Conservation (phyloP, 2,329 filamentous ascomycete species). For the Colletotrichum endophyticum region DNA sequence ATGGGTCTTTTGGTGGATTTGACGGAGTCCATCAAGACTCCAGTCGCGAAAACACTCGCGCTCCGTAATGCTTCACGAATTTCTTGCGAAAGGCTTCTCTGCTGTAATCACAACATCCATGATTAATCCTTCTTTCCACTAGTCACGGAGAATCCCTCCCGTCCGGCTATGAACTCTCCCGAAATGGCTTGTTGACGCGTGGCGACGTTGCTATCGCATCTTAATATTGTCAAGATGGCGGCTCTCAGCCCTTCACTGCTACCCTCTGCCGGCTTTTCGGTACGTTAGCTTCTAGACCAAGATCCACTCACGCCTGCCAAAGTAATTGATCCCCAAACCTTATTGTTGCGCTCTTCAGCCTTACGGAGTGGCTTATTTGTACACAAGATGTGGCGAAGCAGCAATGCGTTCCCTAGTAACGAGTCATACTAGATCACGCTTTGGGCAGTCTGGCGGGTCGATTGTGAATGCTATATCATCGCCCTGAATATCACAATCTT, state of each 20-base stretch:
- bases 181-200: not conserved
- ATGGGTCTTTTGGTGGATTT: not conserved
- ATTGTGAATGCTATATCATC: not conserved
- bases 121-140: not conserved
- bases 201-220: not conserved
- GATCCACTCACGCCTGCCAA: not conserved
- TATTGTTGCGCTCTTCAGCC: not conserved
- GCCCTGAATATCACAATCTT: not conserved
- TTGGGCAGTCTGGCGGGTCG: not conserved
- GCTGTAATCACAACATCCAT: not conserved
- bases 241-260: not conserved
- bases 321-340: not conserved
- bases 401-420: not conserved
- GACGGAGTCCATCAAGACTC: not conserved
- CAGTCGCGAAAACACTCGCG: not conserved
- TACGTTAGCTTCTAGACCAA: not conserved
- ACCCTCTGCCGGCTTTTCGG: not conserved
- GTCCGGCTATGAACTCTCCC: not conserved
- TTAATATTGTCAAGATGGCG: not conserved
- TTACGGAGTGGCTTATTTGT: not conserved
- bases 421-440: not conserved
- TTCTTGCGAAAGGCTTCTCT: not conserved
- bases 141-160: not conserved
- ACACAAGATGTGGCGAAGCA: not conserved
- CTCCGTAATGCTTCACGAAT: not conserved